Conservation (phyloP, 2,329 filamentous ascomycete genomes). For the Fusarium sororula region DNA sequence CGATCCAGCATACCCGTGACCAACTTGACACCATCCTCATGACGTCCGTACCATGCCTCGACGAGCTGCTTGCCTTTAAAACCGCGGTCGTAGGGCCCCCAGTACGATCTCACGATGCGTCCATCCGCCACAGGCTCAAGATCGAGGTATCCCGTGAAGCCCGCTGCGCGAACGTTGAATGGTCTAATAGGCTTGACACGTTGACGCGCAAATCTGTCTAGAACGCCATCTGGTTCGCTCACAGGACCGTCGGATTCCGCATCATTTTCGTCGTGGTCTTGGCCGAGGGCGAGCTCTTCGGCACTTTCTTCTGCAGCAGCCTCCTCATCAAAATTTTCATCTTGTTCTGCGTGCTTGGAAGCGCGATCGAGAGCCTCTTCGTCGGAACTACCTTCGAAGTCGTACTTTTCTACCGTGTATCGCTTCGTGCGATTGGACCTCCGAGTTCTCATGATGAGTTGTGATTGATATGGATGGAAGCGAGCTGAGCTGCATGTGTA, state of each 20-base stretch:
- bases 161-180: conserved; percentile 36
- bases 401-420: conserved; percentile 47
- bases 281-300: conserved; percentile 41
- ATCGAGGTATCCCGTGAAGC: conserved; percentile 42
- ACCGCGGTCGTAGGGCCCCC: conserved; percentile 49
- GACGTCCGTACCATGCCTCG: conserved; percentile 55
- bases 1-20: conserved; percentile 51
- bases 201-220: conserved; percentile 43
- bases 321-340: conserved; percentile 46
- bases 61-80: conserved; percentile 48
- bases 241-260: conserved; percentile 39
- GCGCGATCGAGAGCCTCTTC: conserved; percentile 40
- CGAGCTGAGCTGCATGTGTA: conserved; percentile 8
- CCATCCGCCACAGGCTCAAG: conserved; percentile 49
- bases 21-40: conserved; percentile 46
- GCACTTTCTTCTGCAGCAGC: conserved; percentile 44
- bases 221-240: conserved; percentile 42
- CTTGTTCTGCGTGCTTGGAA: conserved; percentile 39
- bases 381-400: conserved; percentile 48
- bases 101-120: conserved; percentile 46
- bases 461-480: conserved; percentile 1
- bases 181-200: conserved; percentile 37
- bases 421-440: conserved; percentile 49
- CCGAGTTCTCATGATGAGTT: conserved; percentile 48
- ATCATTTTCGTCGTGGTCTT: conserved; percentile 42